Evolutionary conservation across 2,329 filamentous ascomycete genomes (phyloP).

Genomic region (Zopfia rhizophila): DNA sequence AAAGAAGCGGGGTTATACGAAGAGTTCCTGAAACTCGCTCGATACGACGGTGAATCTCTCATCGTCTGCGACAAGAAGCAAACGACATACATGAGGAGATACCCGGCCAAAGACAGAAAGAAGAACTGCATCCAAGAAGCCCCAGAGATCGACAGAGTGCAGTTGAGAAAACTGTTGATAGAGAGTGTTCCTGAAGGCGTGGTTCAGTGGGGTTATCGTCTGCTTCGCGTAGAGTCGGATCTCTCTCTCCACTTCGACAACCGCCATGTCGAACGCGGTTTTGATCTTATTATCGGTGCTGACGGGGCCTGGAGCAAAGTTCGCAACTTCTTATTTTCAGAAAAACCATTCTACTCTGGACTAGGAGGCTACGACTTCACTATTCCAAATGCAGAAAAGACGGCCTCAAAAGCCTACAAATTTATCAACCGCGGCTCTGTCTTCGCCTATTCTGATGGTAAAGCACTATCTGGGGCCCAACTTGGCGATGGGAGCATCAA

Average conservation of each 20-base stretch:
- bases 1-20: slow-evolving; percentile 61
- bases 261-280: slow-evolving; percentile 38
- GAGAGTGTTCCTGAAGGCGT: slow-evolving; percentile 32
- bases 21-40: slow-evolving; percentile 56
- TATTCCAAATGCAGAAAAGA: slow-evolving; percentile 38
- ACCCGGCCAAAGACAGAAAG: slow-evolving; percentile 15
- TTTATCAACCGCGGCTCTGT: slow-evolving; percentile 49
- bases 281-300: slow-evolving; percentile 57
- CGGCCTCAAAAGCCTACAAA: slow-evolving; percentile 39
- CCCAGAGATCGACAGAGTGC: slow-evolving; percentile 38
- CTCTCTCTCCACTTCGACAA: slow-evolving; percentile 39
- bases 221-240: slow-evolving; percentile 31
- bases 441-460: slow-evolving; percentile 42
- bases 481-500: slow-evolving; percentile 47
- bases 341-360: slow-evolving; percentile 50
- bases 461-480: slow-evolving; percentile 41
- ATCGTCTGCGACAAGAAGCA: slow-evolving; percentile 52
- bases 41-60: slow-evolving; percentile 57
- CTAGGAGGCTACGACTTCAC: slow-evolving; percentile 44
- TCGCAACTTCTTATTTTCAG: slow-evolving; percentile 40
- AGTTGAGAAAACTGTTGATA: slow-evolving; percentile 34
- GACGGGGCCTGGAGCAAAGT: slow-evolving; percentile 58
- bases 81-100: slow-evolving; percentile 34
- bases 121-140: slow-evolving; percentile 26
- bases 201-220: slow-evolving; percentile 37